Base-by-base conservation (phyloP, 805 yeast species). In the Tetrapisispora pingtungensis region DNA sequence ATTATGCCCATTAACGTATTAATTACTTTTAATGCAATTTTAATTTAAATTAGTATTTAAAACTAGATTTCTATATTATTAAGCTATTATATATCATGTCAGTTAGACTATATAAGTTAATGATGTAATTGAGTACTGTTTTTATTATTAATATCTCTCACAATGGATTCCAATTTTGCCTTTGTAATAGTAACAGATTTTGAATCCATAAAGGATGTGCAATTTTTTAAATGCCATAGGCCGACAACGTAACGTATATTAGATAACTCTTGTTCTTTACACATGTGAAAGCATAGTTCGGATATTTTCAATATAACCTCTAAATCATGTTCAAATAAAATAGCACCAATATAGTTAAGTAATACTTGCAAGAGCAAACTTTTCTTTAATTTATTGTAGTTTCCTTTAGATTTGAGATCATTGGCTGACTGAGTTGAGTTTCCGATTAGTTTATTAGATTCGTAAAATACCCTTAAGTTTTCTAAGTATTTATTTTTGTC, bases 191-290 rank as follows among this genome's bases (percentile, higher is more conserved):
- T 48, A 3, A 57, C 64, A 30, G 60, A 62, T 42, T 58, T 60
- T 14, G 48, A 46, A 19, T 57, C 52, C 63, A 61, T 56, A 1
- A 62, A 56, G 6, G 62, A 42, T 2, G 65, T 62, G 40, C 62
- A 50, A 42, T 61, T 62, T 45, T 54, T 53, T 32, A 62, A 35
- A 46, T 61, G 64, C 63, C 65, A 61, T 28, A 60, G 38, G 5
- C 66, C 67, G 10, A 54, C 42, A 3, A 60, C 43, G 45, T 61
- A 62, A 14, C 51, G 46, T 26, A 60, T 41, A 4, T 44, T 34
- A 6, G 46, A 45, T 45, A 58, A 40, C n/a, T 51, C 49, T 32
- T 53, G 56, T 26, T 45, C 51, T 33, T 49, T 56, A 7, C 57
- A 49, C 14, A 60, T 40, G n/a, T 56, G 55, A 42, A 59, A 62